Base-by-base conservation (phyloP, 495 filamentous ascomycete species). In the Endocarpon pusillum region DNA sequence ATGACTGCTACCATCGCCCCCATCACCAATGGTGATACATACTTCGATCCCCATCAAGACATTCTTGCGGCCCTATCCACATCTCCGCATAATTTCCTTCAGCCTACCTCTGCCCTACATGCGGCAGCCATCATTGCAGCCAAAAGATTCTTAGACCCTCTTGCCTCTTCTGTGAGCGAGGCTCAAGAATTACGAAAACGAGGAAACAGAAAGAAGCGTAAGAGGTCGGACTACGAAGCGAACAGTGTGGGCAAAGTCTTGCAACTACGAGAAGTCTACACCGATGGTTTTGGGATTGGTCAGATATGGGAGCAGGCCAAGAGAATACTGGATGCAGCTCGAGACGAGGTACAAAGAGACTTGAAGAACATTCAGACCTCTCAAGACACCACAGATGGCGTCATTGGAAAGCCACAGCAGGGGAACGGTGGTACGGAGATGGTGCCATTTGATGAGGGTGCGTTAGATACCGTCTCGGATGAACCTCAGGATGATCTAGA, bases 281-380 rank as follows among this genome's bases (percentile, higher is more conserved):
- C 80, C 19, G 75, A 93, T 19, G 89, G 87, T 0, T 94, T 97
- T 53, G 79, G 75, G 38, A 72, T 79, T 16, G 72, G 73, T 29
- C 89, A 96, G 56, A 73, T 97, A 12, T 96, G 86, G 83, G 82
- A 93, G 49, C 89, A 97, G 55, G 82, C 83, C 3, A 75, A 67
- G 42, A 71, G 78, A 49, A 79, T 97, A 15, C 66, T 89, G 36
- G 60, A 70, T 46, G 66, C 64, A 3, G 55, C 61, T 17, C 64
- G 59, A 32, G 46, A 60, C 9, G 63, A 73, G 39, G 43, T 66
- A 7, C 63, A 76, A 22, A 2, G 29, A 4, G 33, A 41, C 14
- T 36, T 41, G 8, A 9, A 30, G 12, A 19, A 19, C 8, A 10
- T 23, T 21, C 15, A 20, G 17, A 33, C 32, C 17, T 29, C 36